Conservation (phyloP, 768 basidiomycete genomes). For the Hygrophorus russula region DNA sequence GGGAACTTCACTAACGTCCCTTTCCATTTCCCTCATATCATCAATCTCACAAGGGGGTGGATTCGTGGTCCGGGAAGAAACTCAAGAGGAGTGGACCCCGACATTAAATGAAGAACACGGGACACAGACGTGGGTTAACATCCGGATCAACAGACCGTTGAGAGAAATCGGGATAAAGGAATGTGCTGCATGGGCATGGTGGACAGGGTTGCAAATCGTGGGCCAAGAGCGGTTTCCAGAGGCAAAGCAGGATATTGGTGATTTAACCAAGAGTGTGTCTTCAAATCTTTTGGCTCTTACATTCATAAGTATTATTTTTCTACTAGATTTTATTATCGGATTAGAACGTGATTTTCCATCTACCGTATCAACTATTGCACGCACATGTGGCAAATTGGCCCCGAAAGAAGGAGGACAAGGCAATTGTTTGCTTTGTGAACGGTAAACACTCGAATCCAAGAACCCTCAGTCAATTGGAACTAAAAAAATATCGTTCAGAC, state of each 20-base stretch:
- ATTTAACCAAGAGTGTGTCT: slow-evolving; percentile 53
- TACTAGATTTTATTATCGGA: slow-evolving; percentile 65
- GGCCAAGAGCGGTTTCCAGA: slow-evolving; percentile 35
- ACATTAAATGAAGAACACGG: neutral
- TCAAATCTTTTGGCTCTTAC: neutral
- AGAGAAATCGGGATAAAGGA: slow-evolving; percentile 71
- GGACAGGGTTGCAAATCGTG: slow-evolving; percentile 44
- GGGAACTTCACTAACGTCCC: slow-evolving; percentile 68
- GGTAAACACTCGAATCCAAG: slow-evolving; percentile 33
- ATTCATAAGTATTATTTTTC: neutral
- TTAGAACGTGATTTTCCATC: slow-evolving; percentile 78
- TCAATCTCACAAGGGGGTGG: slow-evolving; percentile 71
- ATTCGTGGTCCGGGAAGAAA: slow-evolving; percentile 55
- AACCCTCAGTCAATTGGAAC: neutral
- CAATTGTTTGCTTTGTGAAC: slow-evolving; percentile 52
- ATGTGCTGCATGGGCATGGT: slow-evolving; percentile 69
- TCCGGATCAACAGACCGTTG: slow-evolving; percentile 57
- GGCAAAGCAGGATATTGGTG: slow-evolving; percentile 47
- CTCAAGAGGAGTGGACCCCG: slow-evolving; percentile 59
- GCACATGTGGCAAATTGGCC: slow-evolving; percentile 69
- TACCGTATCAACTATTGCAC: slow-evolving; percentile 74
- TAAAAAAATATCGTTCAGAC: slow-evolving; percentile 30
- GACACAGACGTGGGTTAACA: slow-evolving; percentile 6
- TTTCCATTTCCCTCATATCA: slow-evolving; percentile 66
- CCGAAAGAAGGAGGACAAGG: slow-evolving; percentile 45